These are phyloP conservation scores for Aaosphaeria arxii DNA, from an alignment of 2,329 filamentous ascomycete genomes.

Conservation along the genomic window DNA sequence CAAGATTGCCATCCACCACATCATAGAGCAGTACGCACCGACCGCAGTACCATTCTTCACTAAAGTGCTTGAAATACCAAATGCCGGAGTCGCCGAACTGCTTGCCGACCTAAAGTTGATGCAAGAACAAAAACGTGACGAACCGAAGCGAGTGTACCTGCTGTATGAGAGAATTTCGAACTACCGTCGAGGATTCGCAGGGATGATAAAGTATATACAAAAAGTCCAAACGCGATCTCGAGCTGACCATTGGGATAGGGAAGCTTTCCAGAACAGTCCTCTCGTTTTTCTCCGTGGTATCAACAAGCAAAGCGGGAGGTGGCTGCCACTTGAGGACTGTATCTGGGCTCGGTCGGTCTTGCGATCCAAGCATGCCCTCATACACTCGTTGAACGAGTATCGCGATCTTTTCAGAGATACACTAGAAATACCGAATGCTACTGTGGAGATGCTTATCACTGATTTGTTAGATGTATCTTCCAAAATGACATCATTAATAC, in stretches of 20 bases:
- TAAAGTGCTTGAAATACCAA: not conserved
- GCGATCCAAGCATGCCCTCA: not conserved
- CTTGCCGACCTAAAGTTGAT: slow-evolving; percentile 5
- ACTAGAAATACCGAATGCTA: slow-evolving; percentile 6
- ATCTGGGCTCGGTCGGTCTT: not conserved
- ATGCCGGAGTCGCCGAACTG: slow-evolving; percentile 1
- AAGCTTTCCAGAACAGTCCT: not conserved
- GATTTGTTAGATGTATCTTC: not conserved
- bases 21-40: not conserved
- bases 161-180: slow-evolving; percentile 9
- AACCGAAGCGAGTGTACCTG: slow-evolving; percentile 2
- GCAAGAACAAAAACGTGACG: slow-evolving; percentile 3
- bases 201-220: not conserved
- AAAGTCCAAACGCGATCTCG: not conserved
- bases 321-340: not conserved
- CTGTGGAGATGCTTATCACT: slow-evolving; percentile 5
- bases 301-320: not conserved
- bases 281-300: not conserved
- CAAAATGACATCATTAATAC: too few species aligned
- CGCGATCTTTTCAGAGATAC: slow-evolving; percentile 6
- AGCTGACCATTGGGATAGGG: not conserved
- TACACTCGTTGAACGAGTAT: slow-evolving; percentile 5
- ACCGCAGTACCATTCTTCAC: not conserved
- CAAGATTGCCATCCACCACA: not conserved
- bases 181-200: not conserved